Evolutionary conservation across 169 alveolate species (phyloP), one percentile per base, ranked within the genome.

Genomic region (Cardiosporidium cionae): DNA sequence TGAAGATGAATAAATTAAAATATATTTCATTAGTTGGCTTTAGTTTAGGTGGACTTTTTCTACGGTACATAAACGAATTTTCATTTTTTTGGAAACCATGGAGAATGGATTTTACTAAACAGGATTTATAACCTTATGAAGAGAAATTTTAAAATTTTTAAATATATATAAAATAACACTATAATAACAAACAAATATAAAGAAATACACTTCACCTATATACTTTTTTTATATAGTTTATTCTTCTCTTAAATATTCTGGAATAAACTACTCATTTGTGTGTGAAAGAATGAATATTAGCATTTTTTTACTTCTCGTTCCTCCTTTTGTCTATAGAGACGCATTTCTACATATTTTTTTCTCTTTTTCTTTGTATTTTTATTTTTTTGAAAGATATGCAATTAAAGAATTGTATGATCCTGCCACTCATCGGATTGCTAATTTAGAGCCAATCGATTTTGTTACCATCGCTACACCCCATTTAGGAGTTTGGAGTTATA

Each of bases 401-500:
- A 53, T 68, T 2, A 37, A 53, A n/a, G 52, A 32, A 7, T 32
- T 68, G 32, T 68, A 68, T 28, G 1, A 37, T 2, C 75, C 75
- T 2, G 29, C 75, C 1, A 37, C 75, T 1, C 32, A 37, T 1
- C 34, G 68, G 5, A 35, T 70, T 25, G 52, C 52, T 5, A 63
- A 63, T n/a, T 52, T 70, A 34, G 3, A 23, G 6, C 76, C 76
- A 0, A 32, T 70, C n/a, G 44, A 68, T 29, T n/a, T 70, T 0
- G 69, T 32, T 0, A 70, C 76, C 3, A 63, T 70, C 1, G 76
- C 76, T 32, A 35, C 76, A 3, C 76, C 76, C 32, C 76, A 70
- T 23, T 34, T 70, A 52, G 76, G 76, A 0, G 76, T 70, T 32
- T 68, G 76, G 0, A 53, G 70, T 25, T 70, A 35, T 63, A 70